Percentiles rank a stretch among this genome's conserved stretches.
phyloP scores from a whole-genome alignment of 2,329 filamentous ascomycete genomes.

The Fusarium clavum region DNA sequence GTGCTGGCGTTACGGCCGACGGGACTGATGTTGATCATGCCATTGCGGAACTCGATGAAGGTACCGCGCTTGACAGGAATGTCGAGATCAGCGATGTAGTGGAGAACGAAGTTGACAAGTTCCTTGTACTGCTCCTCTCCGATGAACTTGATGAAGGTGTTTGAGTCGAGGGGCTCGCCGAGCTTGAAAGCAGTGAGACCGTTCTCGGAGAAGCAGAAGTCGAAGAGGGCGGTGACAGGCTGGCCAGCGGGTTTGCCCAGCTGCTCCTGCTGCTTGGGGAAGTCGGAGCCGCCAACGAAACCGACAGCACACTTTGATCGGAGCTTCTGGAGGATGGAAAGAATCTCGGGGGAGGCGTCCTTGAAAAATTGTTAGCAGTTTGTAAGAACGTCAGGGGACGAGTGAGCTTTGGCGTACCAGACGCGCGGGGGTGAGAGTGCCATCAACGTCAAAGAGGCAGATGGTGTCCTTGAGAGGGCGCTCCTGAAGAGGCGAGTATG shows the following conservation, averaged over 20 bases:
- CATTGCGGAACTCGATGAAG: slow-evolving; percentile 89
- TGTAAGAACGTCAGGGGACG: background rate
- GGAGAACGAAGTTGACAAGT: slow-evolving; percentile 79
- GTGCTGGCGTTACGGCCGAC: slow-evolving; percentile 87
- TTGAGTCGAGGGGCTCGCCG: slow-evolving; percentile 78
- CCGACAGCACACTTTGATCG: slow-evolving; percentile 91
- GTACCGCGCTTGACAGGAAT: slow-evolving; percentile 86
- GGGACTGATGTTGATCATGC: slow-evolving; percentile 89
- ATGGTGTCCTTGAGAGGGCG: slow-evolving; percentile 94
- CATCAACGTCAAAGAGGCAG: slow-evolving; percentile 95
- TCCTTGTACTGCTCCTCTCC: slow-evolving; percentile 86
- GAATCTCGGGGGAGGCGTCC: slow-evolving; percentile 82
- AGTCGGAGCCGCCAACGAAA: slow-evolving; percentile 92
- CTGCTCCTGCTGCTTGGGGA: slow-evolving; percentile 96
- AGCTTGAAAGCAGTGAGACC: slow-evolving; percentile 91
- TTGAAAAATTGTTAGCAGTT: slow-evolving; percentile 50
- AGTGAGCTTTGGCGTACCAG: slow-evolving; percentile 62
- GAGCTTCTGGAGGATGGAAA: slow-evolving; percentile 80
- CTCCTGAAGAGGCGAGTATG: slow-evolving; percentile 80
- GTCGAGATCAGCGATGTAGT: slow-evolving; percentile 86
- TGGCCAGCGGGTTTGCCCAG: slow-evolving; percentile 73
- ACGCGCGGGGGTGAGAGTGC: slow-evolving; percentile 86
- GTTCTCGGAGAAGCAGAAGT: slow-evolving; percentile 98
- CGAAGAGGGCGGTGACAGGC: slow-evolving; percentile 87
- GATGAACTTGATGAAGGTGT: slow-evolving; percentile 91